phyloP scores from a whole-genome alignment of 495 filamentous ascomycete genomes.

The Aspergillus avenaceus region DNA sequence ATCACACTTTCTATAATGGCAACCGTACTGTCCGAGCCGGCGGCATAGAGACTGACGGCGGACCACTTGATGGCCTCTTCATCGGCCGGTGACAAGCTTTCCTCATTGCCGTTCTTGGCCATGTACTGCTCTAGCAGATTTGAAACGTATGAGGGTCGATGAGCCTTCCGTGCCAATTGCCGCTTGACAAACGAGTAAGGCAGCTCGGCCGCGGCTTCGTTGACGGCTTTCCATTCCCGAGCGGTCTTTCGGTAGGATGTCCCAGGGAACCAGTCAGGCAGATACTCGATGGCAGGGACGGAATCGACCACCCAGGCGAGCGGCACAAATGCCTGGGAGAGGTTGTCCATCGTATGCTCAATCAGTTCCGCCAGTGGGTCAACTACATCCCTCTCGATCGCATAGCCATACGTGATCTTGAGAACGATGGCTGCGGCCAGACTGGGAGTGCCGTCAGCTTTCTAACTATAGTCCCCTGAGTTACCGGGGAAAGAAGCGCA shows the following conservation, averaged over 20 bases:
- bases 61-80: constrained; percentile 33
- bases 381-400: constrained; percentile 26
- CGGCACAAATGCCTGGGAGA: constrained; percentile 35
- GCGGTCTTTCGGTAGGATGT: constrained; percentile 36
- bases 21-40: constrained; percentile 49
- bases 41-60: constrained; percentile 46
- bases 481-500: not conserved
- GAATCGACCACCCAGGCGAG: constrained; percentile 46
- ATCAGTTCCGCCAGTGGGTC: constrained; percentile 43
- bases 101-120: not conserved
- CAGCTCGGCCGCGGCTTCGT: not conserved
- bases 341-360: constrained; percentile 35
- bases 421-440: constrained; percentile 42
- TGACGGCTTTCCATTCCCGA: constrained; percentile 12
- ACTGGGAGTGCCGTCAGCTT: too few species aligned
- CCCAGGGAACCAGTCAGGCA: constrained; percentile 46
- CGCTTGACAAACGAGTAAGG: constrained; percentile 40
- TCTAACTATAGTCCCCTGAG: constrained; percentile 24
- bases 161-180: constrained; percentile 31
- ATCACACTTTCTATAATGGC: constrained; percentile 34
- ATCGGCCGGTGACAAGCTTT: constrained; percentile 21
- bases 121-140: constrained; percentile 20
- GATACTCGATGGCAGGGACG: constrained; percentile 27
- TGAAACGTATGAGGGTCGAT: constrained; percentile 32
- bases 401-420: constrained; percentile 48